Percentiles rank a stretch among this genome's conserved stretches.
phyloP scores from a whole-genome alignment of 306 rosid genomes.

The Corylus heterophylla region DNA sequence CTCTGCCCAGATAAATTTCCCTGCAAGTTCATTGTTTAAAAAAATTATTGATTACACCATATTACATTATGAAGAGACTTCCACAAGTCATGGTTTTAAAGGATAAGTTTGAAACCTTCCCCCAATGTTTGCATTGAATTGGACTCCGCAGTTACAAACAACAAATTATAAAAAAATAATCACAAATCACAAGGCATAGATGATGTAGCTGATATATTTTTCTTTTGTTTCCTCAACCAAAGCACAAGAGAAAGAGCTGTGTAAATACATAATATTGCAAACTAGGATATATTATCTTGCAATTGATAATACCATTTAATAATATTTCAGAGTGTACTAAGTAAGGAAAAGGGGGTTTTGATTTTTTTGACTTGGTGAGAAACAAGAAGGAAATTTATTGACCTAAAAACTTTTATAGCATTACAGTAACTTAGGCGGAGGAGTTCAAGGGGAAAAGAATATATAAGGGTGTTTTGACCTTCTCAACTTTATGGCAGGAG shows the following conservation, averaged over 20 bases:
- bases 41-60: conserved; percentile 24
- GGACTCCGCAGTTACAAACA: background rate
- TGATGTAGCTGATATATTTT: no score
- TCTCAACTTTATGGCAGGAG: background rate
- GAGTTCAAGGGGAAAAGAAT: background rate
- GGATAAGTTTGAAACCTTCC: background rate
- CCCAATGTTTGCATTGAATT: background rate
- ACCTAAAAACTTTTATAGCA: background rate
- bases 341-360: background rate
- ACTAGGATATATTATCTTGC: no score
- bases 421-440: background rate
- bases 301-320: background rate
- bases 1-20: conserved; percentile 96
- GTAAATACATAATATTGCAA: no score
- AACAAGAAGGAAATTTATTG: background rate
- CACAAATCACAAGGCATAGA: no score
- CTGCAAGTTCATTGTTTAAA: conserved; percentile 52
- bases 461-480: background rate
- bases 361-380: background rate
- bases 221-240: no score
- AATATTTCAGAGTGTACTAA: background rate
- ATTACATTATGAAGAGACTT: conserved; percentile 21
- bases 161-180: background rate
- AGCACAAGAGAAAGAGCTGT: no score
- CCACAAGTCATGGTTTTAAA: background rate